These are phyloP conservation scores for Favolaschia claudopus DNA, from an alignment of 768 basidiomycete genomes.

Conservation along the genomic window DNA sequence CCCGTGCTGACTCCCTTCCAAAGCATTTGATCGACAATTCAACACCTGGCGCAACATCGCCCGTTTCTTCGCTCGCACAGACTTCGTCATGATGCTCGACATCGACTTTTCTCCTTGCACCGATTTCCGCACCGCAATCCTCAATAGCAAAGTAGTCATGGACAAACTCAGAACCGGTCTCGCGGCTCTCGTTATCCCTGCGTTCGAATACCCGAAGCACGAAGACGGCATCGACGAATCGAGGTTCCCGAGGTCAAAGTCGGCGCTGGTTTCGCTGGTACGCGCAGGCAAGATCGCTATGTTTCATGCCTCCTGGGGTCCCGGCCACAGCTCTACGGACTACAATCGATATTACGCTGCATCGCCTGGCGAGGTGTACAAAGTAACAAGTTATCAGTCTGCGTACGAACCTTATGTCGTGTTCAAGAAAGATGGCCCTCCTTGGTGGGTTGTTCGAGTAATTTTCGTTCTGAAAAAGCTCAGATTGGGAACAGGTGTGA, in stretches of 20 bases:
- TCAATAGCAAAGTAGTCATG: constrained; percentile 48
- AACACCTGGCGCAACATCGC: constrained; percentile 92
- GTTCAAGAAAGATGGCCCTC: constrained; percentile 76
- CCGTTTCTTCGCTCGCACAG: constrained; percentile 82
- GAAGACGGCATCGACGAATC: constrained; percentile 65
- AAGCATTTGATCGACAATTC: constrained; percentile 81
- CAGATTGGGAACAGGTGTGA: too few relatives aligned
- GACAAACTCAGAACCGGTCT: constrained; percentile 62
- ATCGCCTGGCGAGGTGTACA: constrained; percentile 72
- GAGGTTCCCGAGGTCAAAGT: constrained; percentile 74
- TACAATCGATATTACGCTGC: constrained; percentile 73
- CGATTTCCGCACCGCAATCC: constrained; percentile 71
- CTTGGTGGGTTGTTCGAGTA: constrained; percentile 59
- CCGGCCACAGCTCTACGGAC: constrained; percentile 84
- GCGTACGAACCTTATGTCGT: constrained; percentile 92
- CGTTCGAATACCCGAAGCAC: constrained; percentile 80
- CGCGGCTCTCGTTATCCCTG: constrained; percentile 82
- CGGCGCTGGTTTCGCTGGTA: constrained; percentile 65
- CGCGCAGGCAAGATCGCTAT: constrained; percentile 64
- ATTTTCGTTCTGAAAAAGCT: constrained; percentile 1
- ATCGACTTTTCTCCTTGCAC: constrained; percentile 90
- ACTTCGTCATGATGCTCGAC: constrained; percentile 91
- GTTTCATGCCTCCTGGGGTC: constrained; percentile 81
- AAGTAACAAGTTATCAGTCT: constrained; percentile 78
- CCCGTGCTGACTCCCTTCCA: background rate